Evolutionary conservation across 2,329 filamentous ascomycete species (phyloP).

Genomic region (Beauveria asiatica): DNA sequence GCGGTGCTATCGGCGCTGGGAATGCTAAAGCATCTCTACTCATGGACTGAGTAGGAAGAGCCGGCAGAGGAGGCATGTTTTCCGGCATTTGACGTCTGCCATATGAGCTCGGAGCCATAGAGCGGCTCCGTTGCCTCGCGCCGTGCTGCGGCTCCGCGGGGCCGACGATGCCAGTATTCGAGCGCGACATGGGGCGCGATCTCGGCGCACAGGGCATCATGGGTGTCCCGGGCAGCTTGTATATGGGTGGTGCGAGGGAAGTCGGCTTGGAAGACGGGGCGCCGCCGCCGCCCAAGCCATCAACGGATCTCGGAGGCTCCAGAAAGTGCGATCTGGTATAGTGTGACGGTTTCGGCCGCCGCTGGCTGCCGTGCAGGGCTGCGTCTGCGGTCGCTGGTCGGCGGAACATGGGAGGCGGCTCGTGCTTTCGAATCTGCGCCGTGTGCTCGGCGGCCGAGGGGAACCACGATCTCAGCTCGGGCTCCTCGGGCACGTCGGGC

Average conservation of each 20-base stretch:
- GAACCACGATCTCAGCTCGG: slow-evolving; percentile 27
- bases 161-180: neutral
- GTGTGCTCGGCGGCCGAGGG: slow-evolving; percentile 30
- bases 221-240: neutral
- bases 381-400: slow-evolving; percentile 21
- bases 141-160: neutral
- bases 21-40: slow-evolving; percentile 2
- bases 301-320: slow-evolving; percentile 45
- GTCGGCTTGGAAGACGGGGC: slow-evolving; percentile 25
- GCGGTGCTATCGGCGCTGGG: neutral
- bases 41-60: slow-evolving; percentile 11
- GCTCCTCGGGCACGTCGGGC: slow-evolving; percentile 12
- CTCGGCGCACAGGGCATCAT: neutral
- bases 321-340: slow-evolving; percentile 55
- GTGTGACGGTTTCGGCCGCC: slow-evolving; percentile 42
- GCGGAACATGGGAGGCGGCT: slow-evolving; percentile 12
- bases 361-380: slow-evolving; percentile 1
- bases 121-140: slow-evolving; percentile 2
- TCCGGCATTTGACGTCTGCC: neutral
- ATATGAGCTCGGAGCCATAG: neutral
- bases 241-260: slow-evolving; percentile 18
- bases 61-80: slow-evolving; percentile 13
- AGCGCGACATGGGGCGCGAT: neutral
- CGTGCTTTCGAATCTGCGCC: slow-evolving; percentile 15
- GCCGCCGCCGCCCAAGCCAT: neutral